Evolutionary conservation across 768 basidiomycete species (phyloP).

Genomic region (Suillus variegatus): DNA sequence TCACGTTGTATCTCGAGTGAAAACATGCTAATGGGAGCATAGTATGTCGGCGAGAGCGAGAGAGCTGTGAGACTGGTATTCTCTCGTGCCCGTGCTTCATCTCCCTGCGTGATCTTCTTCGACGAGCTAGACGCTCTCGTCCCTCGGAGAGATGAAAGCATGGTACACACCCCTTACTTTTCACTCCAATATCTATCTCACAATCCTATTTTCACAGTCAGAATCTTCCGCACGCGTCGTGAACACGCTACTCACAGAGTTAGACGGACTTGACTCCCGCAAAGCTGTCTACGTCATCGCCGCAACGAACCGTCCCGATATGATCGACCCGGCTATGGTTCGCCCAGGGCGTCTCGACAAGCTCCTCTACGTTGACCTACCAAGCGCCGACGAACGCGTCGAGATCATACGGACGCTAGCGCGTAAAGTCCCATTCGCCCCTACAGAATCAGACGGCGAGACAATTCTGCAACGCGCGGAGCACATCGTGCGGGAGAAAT

Average conservation of each 20-base stretch:
- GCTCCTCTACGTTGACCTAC: slow-evolving; percentile 90
- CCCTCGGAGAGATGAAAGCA: slow-evolving; percentile 83
- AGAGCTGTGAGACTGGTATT: slow-evolving; percentile 94
- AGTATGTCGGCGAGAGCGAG: slow-evolving; percentile 99
- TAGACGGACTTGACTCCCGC: slow-evolving; percentile 87
- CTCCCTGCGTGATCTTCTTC: slow-evolving; percentile 95
- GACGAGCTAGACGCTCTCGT: slow-evolving; percentile 94
- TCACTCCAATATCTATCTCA: neutral
- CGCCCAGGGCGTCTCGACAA: slow-evolving; percentile 94
- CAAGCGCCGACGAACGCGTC: slow-evolving; percentile 66
- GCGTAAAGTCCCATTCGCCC: slow-evolving; percentile 65
- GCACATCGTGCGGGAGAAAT: slow-evolving; percentile 55
- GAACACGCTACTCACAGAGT: slow-evolving; percentile 88
- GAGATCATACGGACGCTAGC: slow-evolving; percentile 84
- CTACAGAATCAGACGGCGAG: slow-evolving; percentile 30
- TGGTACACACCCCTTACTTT: slow-evolving; percentile 51
- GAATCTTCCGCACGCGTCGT: slow-evolving; percentile 93
- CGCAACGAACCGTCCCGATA: slow-evolving; percentile 93
- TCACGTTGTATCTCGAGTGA: neutral
- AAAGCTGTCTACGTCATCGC: slow-evolving; percentile 92
- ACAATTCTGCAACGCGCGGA: slow-evolving; percentile 32
- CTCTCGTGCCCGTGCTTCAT: slow-evolving; percentile 87
- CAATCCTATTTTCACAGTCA: slow-evolving; percentile 49
- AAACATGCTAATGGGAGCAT: slow-evolving; percentile 8
- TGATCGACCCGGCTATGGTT: slow-evolving; percentile 98